Conservation (phyloP, 1,284 basidiomycete species). For the Ustilago loliicola region DNA sequence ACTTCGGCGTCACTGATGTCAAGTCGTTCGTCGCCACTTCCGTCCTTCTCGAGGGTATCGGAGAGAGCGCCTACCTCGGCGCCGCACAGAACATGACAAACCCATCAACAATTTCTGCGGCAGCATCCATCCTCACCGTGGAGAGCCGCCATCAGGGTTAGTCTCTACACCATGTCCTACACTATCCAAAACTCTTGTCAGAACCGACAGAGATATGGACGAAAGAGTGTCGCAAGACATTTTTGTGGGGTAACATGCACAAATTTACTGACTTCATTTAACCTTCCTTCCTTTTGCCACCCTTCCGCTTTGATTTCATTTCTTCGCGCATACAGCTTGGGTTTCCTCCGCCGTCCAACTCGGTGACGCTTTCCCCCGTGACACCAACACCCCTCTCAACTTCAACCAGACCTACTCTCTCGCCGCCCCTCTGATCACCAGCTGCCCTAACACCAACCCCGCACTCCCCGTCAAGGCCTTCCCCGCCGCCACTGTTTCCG, state of each 20-base stretch:
- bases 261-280: not conserved
- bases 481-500: slow-evolving; percentile 70
- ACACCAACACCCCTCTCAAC: slow-evolving; percentile 74
- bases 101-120: slow-evolving; percentile 53
- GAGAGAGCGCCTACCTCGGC: slow-evolving; percentile 75
- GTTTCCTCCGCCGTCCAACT: slow-evolving; percentile 50
- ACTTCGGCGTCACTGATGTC: slow-evolving; percentile 72
- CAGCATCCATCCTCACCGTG: slow-evolving; percentile 59
- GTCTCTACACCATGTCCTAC: not conserved
- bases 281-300: not conserved
- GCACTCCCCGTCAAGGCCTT: slow-evolving; percentile 72
- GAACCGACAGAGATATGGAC: not conserved
- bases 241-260: not conserved
- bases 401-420: slow-evolving; percentile 71
- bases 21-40: slow-evolving; percentile 75
- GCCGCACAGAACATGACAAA: slow-evolving; percentile 73
- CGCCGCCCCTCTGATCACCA: slow-evolving; percentile 71
- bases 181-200: not conserved
- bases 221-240: not conserved
- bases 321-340: slow-evolving; percentile 33
- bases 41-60: slow-evolving; percentile 76
- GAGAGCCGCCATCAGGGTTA: slow-evolving; percentile 51
- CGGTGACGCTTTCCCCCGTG: slow-evolving; percentile 51
- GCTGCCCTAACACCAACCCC: slow-evolving; percentile 74
- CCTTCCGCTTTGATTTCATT: not conserved